A percentile compares a stretch with the other conserved stretches of the same genome.
phyloP scores from a whole-genome alignment of 257 asterid species.

The Orobanche coerulescens region DNA sequence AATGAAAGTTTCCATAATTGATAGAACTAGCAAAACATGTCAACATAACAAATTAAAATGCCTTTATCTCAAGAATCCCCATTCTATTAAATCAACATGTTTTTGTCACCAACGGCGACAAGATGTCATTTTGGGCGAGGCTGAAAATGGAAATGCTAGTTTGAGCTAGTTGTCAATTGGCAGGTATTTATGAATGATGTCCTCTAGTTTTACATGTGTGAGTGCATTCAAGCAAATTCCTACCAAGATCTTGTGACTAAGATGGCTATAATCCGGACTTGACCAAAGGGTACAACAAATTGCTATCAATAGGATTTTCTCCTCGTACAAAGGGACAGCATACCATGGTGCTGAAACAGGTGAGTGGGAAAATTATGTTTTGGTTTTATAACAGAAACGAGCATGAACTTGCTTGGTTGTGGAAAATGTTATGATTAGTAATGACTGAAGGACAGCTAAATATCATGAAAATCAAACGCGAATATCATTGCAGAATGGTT shows the following conservation, averaged over 20 bases:
- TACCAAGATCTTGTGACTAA: neutral
- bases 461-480: neutral
- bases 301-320: neutral
- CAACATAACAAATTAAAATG: too few species aligned
- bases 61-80: neutral
- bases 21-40: neutral
- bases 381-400: neutral
- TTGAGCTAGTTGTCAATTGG: neutral
- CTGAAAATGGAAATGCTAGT: neutral
- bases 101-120: neutral
- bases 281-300: neutral
- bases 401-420: neutral
- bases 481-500: neutral
- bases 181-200: neutral
- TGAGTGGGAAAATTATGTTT: neutral
- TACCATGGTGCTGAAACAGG: neutral
- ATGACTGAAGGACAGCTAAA: neutral
- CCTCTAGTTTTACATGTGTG: neutral
- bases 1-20: too few species aligned
- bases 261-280: neutral
- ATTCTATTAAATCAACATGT: neutral
- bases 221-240: too few species aligned
- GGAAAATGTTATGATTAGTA: neutral
- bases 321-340: neutral
- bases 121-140: neutral